Evolutionary conservation across 176 grass and related monocot species (phyloP), one percentile per base, ranked within the genome.

Genomic region (Rhipidocladum racemiflorum): DNA sequence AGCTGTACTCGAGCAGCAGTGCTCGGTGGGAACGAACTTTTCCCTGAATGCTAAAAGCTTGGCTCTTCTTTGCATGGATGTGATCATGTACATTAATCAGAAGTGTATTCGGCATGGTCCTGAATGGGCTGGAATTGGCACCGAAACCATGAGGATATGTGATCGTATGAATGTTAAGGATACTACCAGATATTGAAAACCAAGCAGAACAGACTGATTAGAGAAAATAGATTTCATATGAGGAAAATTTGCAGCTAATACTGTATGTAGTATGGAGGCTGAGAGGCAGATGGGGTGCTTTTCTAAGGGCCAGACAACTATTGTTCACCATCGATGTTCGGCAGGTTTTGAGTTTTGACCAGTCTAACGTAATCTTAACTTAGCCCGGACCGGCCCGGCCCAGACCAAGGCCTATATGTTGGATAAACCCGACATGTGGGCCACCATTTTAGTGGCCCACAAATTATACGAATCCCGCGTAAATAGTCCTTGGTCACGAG

Each of bases 1-100:
- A 86, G 57, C 44, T 86, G 83, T 86, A 82, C 78, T 83, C 79
- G 59, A 42, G 83, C 59, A 61, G 83, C 79, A 61, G 78, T 78
- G 83, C 73, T 82, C 77, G 17, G 77, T 21, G 61, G 85, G 77
- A 81, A 68, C 18, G 14, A 81, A 75, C 49, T 67, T 34, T 3
- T 86, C 85, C 75, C 69, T 38, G 1, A 16, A 72, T 57, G 72
- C 72, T 46, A 70, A 88, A 81, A 25, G 62, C 53, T 76, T 63
- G 53, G 56, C 72, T 77, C 77, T 70, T 55, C 45, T 82, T 51
- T 78, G 18, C 80, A 36, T 72, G 65, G 45, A 28, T 42, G 45
- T 40, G 6, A 76, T 53, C 66, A 34, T 72, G 57, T 45, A 55
- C 40, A 44, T 77, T 83, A 28, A 72, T 51, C 46, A 10, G 32